Conservation (phyloP, 768 basidiomycete species). For the Phylloporus scabripes region DNA sequence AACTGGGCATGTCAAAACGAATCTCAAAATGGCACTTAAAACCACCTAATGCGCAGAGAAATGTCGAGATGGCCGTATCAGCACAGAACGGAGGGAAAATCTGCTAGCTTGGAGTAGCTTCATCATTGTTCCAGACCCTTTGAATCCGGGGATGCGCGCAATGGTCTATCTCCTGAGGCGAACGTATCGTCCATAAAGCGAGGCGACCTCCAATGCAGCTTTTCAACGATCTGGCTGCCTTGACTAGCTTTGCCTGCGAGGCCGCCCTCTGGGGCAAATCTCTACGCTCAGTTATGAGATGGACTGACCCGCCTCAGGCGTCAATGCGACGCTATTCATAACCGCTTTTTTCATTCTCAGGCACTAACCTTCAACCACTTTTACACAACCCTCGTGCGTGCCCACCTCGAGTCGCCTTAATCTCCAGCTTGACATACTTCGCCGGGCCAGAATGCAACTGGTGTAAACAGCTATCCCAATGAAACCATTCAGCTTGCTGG, state of each 20-base stretch:
- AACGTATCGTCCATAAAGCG: too few species aligned
- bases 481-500: constrained; percentile 26
- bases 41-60: too few species aligned
- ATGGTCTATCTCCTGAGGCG: too few species aligned
- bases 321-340: constrained; percentile 26
- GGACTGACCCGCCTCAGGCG: background rate
- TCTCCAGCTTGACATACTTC: background rate
- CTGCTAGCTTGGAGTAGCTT: too few species aligned
- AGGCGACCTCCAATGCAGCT: constrained; percentile 15
- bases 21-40: too few species aligned
- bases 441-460: constrained; percentile 19
- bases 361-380: constrained; percentile 15
- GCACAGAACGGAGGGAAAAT: too few species aligned
- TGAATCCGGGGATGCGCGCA: too few species aligned
- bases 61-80: too few species aligned
- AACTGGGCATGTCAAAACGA: too few species aligned
- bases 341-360: constrained; percentile 23
- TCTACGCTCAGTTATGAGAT: too few species aligned
- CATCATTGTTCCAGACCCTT: too few species aligned
- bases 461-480: constrained; percentile 23
- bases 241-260: constrained; percentile 37
- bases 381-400: constrained; percentile 29
- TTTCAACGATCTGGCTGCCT: constrained; percentile 27
- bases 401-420: background rate
- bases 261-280: constrained; percentile 32